These are phyloP conservation scores for Heliosperma pusillum DNA, from an alignment of 148 eudicot genomes.

Conservation along the genomic window DNA sequence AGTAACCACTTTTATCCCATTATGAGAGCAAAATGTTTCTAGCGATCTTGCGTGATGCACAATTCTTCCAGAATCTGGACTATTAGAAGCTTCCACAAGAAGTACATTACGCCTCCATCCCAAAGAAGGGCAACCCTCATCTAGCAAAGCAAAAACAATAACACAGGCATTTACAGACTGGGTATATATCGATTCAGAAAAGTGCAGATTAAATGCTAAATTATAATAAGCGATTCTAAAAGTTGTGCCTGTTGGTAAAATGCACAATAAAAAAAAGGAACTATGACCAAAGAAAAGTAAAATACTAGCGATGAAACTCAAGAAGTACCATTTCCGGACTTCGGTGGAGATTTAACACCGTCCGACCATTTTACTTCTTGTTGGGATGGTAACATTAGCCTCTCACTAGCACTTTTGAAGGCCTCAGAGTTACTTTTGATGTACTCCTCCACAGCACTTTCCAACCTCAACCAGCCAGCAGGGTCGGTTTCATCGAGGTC, in stretches of 20 bases:
- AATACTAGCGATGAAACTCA: conserved; percentile 10
- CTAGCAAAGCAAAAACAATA: conserved; percentile 26
- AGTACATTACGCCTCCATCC: conserved; percentile 96
- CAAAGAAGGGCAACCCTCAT: conserved; percentile 57
- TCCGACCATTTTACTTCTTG: conserved; percentile 63
- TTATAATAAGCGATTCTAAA: neutral
- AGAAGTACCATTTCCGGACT: conserved; percentile 42
- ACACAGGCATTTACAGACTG: neutral
- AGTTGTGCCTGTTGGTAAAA: neutral
- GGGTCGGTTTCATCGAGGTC: conserved; percentile 98
- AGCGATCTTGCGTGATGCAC: conserved; percentile 84
- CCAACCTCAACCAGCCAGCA: conserved; percentile 77
- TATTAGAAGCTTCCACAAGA: conserved; percentile 87
- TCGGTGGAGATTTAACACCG: conserved; percentile 45
- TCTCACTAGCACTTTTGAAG: conserved; percentile 71
- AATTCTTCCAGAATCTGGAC: conserved; percentile 91
- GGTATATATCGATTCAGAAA: neutral
- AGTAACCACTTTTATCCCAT: conserved; percentile 60
- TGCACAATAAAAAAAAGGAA: neutral
- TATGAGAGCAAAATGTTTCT: conserved; percentile 69
- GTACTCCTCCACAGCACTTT: conserved; percentile 81
- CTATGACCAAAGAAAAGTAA: neutral
- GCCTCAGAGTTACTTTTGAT: conserved; percentile 58
- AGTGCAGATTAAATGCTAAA: neutral
- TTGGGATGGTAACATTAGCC: conserved; percentile 55